Percentiles rank a stretch among this genome's conserved stretches.
Conservation (phyloP, 495 filamentous ascomycete genomes). For the Ramalina intermedia region DNA sequence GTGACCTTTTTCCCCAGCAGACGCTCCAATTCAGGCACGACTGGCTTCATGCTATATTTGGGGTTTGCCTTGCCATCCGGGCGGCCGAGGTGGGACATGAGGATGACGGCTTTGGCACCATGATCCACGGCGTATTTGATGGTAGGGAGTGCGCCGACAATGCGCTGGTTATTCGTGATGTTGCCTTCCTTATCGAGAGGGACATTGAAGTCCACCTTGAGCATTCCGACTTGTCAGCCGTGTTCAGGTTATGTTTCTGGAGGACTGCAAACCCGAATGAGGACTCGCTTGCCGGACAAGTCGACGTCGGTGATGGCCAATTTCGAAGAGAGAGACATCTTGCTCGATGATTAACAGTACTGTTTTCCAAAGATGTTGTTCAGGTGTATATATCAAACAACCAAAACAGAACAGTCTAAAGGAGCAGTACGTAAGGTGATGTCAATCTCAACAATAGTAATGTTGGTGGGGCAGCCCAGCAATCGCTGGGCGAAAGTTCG, state of each 20-base stretch:
- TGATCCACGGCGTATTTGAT: conserved; percentile 96
- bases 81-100: conserved; percentile 98
- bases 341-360: too few relatives aligned
- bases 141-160: conserved; percentile 90
- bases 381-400: not conserved
- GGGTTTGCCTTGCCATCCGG: conserved; percentile 77
- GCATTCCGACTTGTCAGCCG: not conserved
- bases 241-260: not conserved
- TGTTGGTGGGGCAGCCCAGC: conserved; percentile 1
- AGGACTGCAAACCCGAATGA: conserved; percentile 67
- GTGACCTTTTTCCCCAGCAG: conserved; percentile 66
- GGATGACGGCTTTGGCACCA: conserved; percentile 84
- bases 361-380: too few relatives aligned
- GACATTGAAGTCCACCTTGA: conserved; percentile 97
- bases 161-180: conserved; percentile 96
- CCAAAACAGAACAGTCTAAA: not conserved
- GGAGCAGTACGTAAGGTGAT: not conserved
- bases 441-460: not conserved
- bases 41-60: conserved; percentile 90
- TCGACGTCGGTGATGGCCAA: conserved; percentile 91
- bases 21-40: conserved; percentile 84
- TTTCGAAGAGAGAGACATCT: conserved; percentile 97
- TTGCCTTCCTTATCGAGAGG: conserved; percentile 81
- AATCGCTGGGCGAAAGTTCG: not conserved
- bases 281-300: conserved; percentile 92